These are phyloP conservation scores for Cucurbita argyrosperma DNA, from an alignment of 306 rosid species.

Conservation along the genomic window DNA sequence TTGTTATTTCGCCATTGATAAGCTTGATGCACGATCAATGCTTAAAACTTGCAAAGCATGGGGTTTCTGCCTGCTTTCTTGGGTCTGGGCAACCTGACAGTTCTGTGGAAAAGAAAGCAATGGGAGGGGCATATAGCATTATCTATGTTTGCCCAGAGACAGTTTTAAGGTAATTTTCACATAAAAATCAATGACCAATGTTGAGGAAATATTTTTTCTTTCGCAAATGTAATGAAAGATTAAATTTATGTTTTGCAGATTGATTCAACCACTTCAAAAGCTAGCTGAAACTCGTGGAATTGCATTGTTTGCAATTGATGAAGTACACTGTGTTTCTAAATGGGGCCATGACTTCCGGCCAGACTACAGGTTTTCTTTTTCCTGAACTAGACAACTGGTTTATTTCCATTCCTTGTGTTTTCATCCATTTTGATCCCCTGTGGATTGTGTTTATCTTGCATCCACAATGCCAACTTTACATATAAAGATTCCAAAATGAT, in stretches of 20 bases:
- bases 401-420: neutral
- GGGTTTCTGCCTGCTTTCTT: constrained; percentile 83
- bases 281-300: constrained; percentile 71
- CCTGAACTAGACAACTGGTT: neutral
- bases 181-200: neutral
- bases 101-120: constrained; percentile 71
- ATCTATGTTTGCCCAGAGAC: constrained; percentile 89
- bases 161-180: constrained; percentile 34
- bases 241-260: constrained; percentile 23
- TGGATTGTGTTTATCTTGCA: neutral
- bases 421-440: neutral
- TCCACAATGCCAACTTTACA: neutral
- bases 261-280: constrained; percentile 59
- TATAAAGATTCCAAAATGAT: neutral
- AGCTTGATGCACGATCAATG: constrained; percentile 97
- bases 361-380: constrained; percentile 51
- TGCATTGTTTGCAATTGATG: constrained; percentile 87
- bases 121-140: constrained; percentile 67
- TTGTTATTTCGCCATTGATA: constrained; percentile 87
- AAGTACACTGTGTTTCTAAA: constrained; percentile 90
- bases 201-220: neutral
- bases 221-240: neutral
- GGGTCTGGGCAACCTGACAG: constrained; percentile 90
- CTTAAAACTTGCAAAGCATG: constrained; percentile 57
- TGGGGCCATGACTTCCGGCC: constrained; percentile 99